Percentiles rank a stretch among this genome's conserved stretches.
These are phyloP conservation scores for Coemansia sp. DNA, from an alignment of 192 early-diverging fungal genomes.

Conservation along the genomic window DNA sequence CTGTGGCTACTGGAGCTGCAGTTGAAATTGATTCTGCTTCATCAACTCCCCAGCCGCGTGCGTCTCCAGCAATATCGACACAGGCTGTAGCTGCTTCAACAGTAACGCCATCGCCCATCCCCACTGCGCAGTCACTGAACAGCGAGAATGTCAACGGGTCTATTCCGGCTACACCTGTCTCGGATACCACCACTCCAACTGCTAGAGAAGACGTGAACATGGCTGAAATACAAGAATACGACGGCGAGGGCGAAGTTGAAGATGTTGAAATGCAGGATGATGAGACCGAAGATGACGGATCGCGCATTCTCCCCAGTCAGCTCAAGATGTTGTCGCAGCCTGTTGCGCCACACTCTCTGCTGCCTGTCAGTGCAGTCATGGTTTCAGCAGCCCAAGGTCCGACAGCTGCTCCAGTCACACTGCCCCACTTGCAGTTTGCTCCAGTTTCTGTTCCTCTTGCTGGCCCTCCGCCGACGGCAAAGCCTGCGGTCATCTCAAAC, in stretches of 20 bases:
- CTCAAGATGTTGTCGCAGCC: not conserved
- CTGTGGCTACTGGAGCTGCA: slow-evolving; percentile 11
- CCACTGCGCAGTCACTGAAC: slow-evolving; percentile 13
- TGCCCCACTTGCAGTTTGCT: slow-evolving; percentile 12
- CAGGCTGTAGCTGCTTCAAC: slow-evolving; percentile 3
- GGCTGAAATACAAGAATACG: slow-evolving; percentile 11
- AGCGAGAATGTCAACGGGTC: slow-evolving; percentile 23
- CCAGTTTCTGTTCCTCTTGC: not conserved
- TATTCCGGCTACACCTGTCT: slow-evolving; percentile 32
- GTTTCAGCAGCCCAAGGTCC: not conserved
- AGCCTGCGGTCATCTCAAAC: slow-evolving; percentile 8
- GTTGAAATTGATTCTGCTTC: slow-evolving; percentile 13
- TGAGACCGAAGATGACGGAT: slow-evolving; percentile 21
- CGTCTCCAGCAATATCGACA: slow-evolving; percentile 15
- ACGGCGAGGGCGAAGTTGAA: slow-evolving; percentile 44
- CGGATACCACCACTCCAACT: slow-evolving; percentile 29
- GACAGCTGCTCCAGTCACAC: slow-evolving; percentile 6
- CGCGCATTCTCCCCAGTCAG: not conserved
- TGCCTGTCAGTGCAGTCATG: not conserved
- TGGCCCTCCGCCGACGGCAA: slow-evolving; percentile 10
- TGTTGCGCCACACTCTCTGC: not conserved
- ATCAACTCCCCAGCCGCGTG: slow-evolving; percentile 20
- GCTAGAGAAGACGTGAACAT: slow-evolving; percentile 13
- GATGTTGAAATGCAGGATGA: slow-evolving; percentile 53
- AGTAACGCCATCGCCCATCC: slow-evolving; percentile 22